Evolutionary conservation across 768 basidiomycete genomes (phyloP).

Genomic region (Russula foetens): DNA sequence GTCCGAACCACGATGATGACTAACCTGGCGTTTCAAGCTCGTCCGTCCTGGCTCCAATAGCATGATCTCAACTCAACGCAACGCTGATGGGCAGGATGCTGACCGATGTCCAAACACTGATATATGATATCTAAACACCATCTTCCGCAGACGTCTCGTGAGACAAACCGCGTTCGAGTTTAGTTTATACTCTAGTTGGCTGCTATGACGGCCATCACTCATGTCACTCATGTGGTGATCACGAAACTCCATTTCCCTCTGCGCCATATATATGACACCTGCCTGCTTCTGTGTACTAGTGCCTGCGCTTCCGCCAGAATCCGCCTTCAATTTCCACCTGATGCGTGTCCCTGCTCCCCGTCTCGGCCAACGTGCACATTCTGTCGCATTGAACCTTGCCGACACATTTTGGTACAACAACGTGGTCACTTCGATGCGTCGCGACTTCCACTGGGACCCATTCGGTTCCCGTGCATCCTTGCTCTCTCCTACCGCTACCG

Average conservation of each 20-base stretch:
- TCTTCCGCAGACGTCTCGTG: not conserved
- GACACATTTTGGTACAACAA: not conserved
- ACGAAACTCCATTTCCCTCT: conserved; percentile 5
- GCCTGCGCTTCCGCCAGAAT: not conserved
- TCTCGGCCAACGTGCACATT: conserved; percentile 1
- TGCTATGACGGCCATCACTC: not conserved
- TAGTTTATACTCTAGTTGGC: too few relatives aligned
- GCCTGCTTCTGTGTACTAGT: not conserved
- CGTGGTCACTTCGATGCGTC: not conserved
- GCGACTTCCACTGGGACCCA: not conserved
- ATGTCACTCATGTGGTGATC: too few relatives aligned
- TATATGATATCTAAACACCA: too few relatives aligned
- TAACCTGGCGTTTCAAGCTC: too few relatives aligned
- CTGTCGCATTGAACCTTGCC: conserved; percentile 1
- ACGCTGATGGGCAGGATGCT: too few relatives aligned
- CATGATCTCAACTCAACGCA: too few relatives aligned
- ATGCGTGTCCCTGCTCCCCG: conserved; percentile 11
- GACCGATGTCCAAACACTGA: too few relatives aligned
- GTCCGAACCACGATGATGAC: too few relatives aligned
- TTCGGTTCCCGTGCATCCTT: not conserved
- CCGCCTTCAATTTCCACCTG: conserved; percentile 6
- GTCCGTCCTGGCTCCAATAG: too few relatives aligned
- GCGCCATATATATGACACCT: conserved; percentile 9
- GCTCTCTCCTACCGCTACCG: too few relatives aligned
- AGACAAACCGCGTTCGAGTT: conserved; percentile 8